Conservation (phyloP, 805 yeast species). For the Kluyveromyces siamensis region DNA sequence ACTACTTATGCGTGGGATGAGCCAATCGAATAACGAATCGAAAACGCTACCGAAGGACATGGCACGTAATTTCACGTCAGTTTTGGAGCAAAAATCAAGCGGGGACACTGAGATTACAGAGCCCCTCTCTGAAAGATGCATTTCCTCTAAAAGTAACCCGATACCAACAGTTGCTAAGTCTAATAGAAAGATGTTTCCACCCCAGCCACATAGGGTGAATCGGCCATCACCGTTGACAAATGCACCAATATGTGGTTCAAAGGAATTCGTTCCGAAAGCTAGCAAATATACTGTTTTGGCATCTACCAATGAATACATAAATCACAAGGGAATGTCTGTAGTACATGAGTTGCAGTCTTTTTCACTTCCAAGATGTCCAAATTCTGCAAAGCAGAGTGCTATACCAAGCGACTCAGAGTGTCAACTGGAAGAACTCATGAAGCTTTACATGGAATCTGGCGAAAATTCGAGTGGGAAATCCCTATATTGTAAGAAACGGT, state of each 20-base stretch:
- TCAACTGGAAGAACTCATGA: slow-evolving; percentile 22
- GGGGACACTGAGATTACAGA: too few species aligned
- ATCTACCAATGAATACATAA: not conserved
- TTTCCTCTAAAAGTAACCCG: not conserved
- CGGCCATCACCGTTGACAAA: not conserved
- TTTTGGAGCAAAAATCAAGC: too few species aligned
- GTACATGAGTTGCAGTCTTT: not conserved
- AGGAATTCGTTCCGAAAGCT: not conserved
- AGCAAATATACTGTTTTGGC: not conserved
- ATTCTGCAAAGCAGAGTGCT: not conserved
- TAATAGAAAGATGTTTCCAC: too few species aligned
- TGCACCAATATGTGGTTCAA: too few species aligned
- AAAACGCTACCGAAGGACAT: not conserved
- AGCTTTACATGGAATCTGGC: slow-evolving; percentile 11
- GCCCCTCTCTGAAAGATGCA: not conserved
- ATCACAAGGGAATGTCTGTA: not conserved
- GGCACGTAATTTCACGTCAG: too few species aligned
- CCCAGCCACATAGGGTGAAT: not conserved
- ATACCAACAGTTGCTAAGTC: not conserved
- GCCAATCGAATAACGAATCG: slow-evolving; percentile 4
- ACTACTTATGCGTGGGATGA: slow-evolving; percentile 19
- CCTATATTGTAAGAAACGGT: not conserved
- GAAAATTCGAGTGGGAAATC: not conserved
- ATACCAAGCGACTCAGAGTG: slow-evolving; percentile 6
- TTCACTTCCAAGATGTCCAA: not conserved